A percentile compares a stretch with the other conserved stretches of the same genome.
phyloP scores from a whole-genome alignment of 176 grass and related monocot genomes.

The Raddia guianensis region DNA sequence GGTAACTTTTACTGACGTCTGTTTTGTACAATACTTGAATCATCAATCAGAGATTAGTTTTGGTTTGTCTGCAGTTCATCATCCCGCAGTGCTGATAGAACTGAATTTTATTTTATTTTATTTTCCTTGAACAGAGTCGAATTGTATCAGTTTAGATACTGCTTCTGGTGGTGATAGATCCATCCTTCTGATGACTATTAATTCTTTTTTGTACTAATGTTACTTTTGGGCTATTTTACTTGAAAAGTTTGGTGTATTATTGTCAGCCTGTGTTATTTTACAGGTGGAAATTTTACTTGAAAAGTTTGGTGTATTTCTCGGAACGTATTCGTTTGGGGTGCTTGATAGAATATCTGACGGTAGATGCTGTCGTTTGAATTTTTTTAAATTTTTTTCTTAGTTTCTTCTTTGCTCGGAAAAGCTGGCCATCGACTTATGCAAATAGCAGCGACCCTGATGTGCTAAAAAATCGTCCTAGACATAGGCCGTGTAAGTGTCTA shows the following conservation, averaged over 20 bases:
- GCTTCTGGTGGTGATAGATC: conserved; percentile 31
- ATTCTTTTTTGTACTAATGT: conserved; percentile 16
- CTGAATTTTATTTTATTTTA: conserved; percentile 40
- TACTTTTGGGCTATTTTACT: background rate
- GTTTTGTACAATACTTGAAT: conserved; percentile 64
- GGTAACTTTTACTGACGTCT: conserved; percentile 57
- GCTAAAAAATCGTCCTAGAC: no score
- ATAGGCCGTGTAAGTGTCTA: no score
- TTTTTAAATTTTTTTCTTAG: no score
- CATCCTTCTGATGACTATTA: conserved; percentile 2
- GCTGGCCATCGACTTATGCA: no score
- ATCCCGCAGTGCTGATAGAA: conserved; percentile 34
- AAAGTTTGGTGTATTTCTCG: no score
- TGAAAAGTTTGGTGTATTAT: background rate
- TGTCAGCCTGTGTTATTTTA: background rate
- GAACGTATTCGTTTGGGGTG: no score
- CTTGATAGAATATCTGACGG: no score
- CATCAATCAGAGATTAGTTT: conserved; percentile 49
- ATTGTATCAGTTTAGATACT: conserved; percentile 41
- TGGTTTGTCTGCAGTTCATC: conserved; percentile 24
- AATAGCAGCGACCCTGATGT: no score
- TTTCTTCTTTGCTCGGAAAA: no score
- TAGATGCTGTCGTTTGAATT: no score
- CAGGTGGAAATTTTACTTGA: background rate
- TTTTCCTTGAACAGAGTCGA: conserved; percentile 33